These are phyloP conservation scores for Phanerodontia chrysosporium DNA, from an alignment of 768 basidiomycete species.

Conservation along the genomic window DNA sequence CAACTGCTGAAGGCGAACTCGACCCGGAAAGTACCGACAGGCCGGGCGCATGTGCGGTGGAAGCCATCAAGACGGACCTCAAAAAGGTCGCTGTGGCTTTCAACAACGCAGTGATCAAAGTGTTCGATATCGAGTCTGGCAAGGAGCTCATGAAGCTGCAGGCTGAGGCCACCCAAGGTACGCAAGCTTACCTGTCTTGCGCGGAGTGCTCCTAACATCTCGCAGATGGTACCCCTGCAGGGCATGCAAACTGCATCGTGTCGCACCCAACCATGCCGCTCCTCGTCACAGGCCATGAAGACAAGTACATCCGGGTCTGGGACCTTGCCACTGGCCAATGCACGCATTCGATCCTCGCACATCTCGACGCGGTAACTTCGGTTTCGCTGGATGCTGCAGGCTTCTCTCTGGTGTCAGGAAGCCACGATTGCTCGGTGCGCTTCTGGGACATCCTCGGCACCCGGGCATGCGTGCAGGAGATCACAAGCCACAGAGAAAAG, in stretches of 20 bases:
- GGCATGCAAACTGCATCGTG: slow-evolving; percentile 81
- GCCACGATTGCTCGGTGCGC: slow-evolving; percentile 90
- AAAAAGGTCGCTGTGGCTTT: slow-evolving; percentile 90
- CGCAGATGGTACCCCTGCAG: slow-evolving; percentile 63
- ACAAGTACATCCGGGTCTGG: slow-evolving; percentile 88
- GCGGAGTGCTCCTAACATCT: not conserved
- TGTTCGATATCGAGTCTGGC: slow-evolving; percentile 88
- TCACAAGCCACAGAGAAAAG: slow-evolving; percentile 85
- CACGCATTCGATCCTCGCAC: slow-evolving; percentile 86
- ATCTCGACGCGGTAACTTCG: slow-evolving; percentile 89
- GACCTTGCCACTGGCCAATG: slow-evolving; percentile 87
- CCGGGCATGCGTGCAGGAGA: slow-evolving; percentile 82
- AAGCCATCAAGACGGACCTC: slow-evolving; percentile 76
- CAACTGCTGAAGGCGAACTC: slow-evolving; percentile 42
- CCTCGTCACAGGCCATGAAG: slow-evolving; percentile 88
- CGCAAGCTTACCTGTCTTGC: slow-evolving; percentile 17
- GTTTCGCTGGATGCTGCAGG: slow-evolving; percentile 85
- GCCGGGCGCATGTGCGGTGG: slow-evolving; percentile 76
- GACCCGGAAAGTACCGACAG: slow-evolving; percentile 39
- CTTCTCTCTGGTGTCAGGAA: slow-evolving; percentile 83
- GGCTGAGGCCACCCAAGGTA: slow-evolving; percentile 58
- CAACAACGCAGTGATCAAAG: slow-evolving; percentile 82
- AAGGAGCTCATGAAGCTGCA: slow-evolving; percentile 64
- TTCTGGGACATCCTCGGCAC: slow-evolving; percentile 91
- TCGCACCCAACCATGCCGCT: slow-evolving; percentile 90